phyloP scores from a whole-genome alignment of 768 basidiomycete genomes.

The Piloderma croceum region DNA sequence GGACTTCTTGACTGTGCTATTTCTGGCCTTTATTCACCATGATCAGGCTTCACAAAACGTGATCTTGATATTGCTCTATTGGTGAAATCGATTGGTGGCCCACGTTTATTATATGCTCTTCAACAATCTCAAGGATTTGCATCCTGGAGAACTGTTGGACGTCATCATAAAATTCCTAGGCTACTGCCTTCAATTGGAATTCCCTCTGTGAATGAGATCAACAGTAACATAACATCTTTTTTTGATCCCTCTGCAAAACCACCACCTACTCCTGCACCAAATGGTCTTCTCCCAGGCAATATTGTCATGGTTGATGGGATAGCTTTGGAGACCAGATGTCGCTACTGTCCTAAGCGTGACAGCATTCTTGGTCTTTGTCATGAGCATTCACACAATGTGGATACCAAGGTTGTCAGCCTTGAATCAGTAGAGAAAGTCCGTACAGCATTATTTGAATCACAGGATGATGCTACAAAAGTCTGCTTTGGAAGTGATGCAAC shows the following conservation, averaged over 20 bases:
- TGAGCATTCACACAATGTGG: constrained; percentile 17
- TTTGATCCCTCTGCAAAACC: constrained; percentile 8
- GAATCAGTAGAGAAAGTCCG: constrained; percentile 8
- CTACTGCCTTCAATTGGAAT: constrained; percentile 7
- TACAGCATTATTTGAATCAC: constrained; percentile 7
- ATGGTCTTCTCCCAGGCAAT: constrained; percentile 9
- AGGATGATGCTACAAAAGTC: constrained; percentile 4
- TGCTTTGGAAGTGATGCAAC: constrained; percentile 24
- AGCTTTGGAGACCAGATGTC: constrained; percentile 18
- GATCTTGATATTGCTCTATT: constrained; percentile 26
- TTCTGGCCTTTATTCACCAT: constrained; percentile 9
- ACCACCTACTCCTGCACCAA: constrained; percentile 9
- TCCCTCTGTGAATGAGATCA: constrained; percentile 12
- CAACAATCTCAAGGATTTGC: constrained; percentile 17
- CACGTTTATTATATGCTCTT: constrained; percentile 20
- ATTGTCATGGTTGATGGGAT: constrained; percentile 24
- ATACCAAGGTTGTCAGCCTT: constrained; percentile 4
- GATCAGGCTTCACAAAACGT: constrained; percentile 9
- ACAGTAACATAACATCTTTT: constrained; percentile 10
- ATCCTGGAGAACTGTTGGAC: constrained; percentile 14
- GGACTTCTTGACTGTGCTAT: background rate
- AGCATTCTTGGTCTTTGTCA: constrained; percentile 20
- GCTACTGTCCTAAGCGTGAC: constrained; percentile 11
- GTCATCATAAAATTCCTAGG: constrained; percentile 11
- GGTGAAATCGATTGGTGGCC: constrained; percentile 21